Conservation (phyloP, 208 protist species). For the Sergeia podlipaevii region DNA sequence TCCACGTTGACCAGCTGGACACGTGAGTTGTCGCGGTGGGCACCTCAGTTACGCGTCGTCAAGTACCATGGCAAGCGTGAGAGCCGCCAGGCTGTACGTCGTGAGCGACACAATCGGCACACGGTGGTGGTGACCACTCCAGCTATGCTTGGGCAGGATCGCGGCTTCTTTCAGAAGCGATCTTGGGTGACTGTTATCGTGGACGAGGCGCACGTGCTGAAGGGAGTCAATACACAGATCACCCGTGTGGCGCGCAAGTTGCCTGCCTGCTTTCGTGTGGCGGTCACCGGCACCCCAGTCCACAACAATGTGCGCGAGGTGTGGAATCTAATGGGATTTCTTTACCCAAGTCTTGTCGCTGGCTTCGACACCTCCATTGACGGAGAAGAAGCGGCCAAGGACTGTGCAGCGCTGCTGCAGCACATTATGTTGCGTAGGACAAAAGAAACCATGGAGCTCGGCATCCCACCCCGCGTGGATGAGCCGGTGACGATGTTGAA, state of each 20-base stretch:
- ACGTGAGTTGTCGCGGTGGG: constrained; percentile 86
- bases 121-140: constrained; percentile 96
- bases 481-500: constrained; percentile 58
- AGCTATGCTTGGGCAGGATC: constrained; percentile 86
- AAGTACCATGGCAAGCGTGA: constrained; percentile 90
- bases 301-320: constrained; percentile 97
- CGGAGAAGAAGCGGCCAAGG: constrained; percentile 52
- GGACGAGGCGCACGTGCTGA: constrained; percentile 98
- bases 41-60: constrained; percentile 86
- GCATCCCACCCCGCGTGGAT: constrained; percentile 95
- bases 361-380: constrained; percentile 31
- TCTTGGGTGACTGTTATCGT: constrained; percentile 92
- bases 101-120: constrained; percentile 43
- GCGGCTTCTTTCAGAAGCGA: constrained; percentile 77
- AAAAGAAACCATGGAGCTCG: constrained; percentile 96
- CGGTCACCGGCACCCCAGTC: constrained; percentile 94
- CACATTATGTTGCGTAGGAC: constrained; percentile 95
- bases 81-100: constrained; percentile 25
- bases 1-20: constrained; percentile 95
- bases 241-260: constrained; percentile 63
- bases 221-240: constrained; percentile 69
- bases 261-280: constrained; percentile 68
- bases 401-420: constrained; percentile 59
- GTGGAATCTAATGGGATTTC: constrained; percentile 95
- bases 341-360: constrained; percentile 87